Evolutionary conservation across 768 basidiomycete species (phyloP).

Genomic region (Tephrocybe sp.): DNA sequence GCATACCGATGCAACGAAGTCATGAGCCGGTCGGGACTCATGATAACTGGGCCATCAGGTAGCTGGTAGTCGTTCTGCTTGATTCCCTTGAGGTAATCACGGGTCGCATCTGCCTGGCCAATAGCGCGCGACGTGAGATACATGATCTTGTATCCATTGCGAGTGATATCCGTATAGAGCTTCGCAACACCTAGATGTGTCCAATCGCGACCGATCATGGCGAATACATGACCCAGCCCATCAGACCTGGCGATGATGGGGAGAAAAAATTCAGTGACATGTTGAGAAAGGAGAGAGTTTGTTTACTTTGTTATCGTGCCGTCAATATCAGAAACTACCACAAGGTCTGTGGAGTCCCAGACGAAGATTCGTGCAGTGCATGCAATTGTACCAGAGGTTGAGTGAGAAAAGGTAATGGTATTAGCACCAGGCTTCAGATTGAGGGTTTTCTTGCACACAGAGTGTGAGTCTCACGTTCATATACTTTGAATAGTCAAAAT

Average conservation of each 20-base stretch:
- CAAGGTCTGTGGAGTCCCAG: constrained; percentile 88
- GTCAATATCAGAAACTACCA: constrained; percentile 97
- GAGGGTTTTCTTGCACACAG: constrained; percentile 66
- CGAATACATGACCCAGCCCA: constrained; percentile 94
- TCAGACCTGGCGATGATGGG: constrained; percentile 65
- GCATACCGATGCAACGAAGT: constrained; percentile 88
- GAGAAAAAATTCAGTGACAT: neutral
- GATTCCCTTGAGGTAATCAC: constrained; percentile 92
- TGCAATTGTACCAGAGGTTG: constrained; percentile 75
- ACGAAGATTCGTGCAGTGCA: constrained; percentile 94
- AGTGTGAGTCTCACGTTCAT: neutral
- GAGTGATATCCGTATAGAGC: constrained; percentile 91
- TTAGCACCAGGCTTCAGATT: constrained; percentile 87
- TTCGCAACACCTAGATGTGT: constrained; percentile 97
- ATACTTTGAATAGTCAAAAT: neutral
- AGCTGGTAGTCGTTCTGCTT: constrained; percentile 94
- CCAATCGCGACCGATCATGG: constrained; percentile 98
- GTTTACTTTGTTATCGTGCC: constrained; percentile 95
- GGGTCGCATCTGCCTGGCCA: constrained; percentile 95
- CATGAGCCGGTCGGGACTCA: constrained; percentile 96
- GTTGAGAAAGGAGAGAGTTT: neutral
- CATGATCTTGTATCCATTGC: constrained; percentile 98
- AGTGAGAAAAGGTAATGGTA: constrained; percentile 90
- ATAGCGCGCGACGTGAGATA: constrained; percentile 97
- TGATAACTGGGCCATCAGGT: constrained; percentile 98